Evolutionary conservation across 1,284 basidiomycete species (phyloP).

Genomic region (Porodaedalea pini): DNA sequence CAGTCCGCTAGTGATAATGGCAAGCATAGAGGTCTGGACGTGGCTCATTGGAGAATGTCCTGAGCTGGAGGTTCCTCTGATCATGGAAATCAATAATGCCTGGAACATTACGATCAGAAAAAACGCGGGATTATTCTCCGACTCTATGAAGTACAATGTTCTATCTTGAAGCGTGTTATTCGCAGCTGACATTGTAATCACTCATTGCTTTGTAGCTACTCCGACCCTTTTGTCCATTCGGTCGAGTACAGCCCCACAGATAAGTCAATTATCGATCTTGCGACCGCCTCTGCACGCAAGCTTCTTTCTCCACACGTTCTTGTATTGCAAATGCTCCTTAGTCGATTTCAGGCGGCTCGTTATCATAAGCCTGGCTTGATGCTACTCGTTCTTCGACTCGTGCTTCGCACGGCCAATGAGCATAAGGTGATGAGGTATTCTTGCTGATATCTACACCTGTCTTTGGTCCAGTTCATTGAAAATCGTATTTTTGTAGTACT

Average conservation of each 20-base stretch:
- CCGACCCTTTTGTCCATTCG: slow-evolving; percentile 84
- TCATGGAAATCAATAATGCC: slow-evolving; percentile 82
- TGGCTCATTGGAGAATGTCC: slow-evolving; percentile 93
- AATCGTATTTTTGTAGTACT: slow-evolving; percentile 51
- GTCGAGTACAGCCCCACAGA: slow-evolving; percentile 91
- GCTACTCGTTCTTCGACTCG: slow-evolving; percentile 78
- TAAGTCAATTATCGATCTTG: slow-evolving; percentile 78
- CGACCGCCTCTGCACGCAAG: slow-evolving; percentile 66
- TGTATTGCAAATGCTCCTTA: slow-evolving; percentile 87
- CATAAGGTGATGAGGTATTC: slow-evolving; percentile 70
- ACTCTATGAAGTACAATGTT: slow-evolving; percentile 64
- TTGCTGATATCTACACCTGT: background rate
- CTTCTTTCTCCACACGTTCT: slow-evolving; percentile 82
- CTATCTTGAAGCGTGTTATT: background rate
- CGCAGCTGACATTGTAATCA: slow-evolving; percentile 13
- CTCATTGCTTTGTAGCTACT: slow-evolving; percentile 49
- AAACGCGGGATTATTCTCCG: slow-evolving; percentile 82
- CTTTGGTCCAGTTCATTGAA: too few species aligned
- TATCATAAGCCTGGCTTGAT: slow-evolving; percentile 86
- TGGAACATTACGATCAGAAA: slow-evolving; percentile 83
- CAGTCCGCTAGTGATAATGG: slow-evolving; percentile 80
- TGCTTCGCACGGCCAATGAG: slow-evolving; percentile 73
- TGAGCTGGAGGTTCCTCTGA: slow-evolving; percentile 68
- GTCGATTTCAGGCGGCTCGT: slow-evolving; percentile 89
- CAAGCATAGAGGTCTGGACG: slow-evolving; percentile 93